Evolutionary conservation across 495 filamentous ascomycete species (phyloP), one percentile per base, ranked within the genome.

Genomic region (Penicillium cataractarum): DNA sequence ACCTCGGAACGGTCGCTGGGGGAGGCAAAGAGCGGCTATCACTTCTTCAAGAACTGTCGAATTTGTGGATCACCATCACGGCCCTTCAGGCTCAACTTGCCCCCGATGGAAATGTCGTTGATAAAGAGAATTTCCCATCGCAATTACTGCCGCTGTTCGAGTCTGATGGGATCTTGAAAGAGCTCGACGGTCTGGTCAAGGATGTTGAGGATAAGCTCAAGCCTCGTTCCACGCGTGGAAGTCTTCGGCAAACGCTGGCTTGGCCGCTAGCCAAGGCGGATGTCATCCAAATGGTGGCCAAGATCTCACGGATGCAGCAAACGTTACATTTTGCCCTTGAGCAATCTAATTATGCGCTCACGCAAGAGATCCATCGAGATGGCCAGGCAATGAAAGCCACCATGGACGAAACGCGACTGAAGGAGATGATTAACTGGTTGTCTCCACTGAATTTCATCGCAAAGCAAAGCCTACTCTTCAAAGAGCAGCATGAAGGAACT

Each of bases 51-150:
- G 55, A 57, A 24, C 8, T 57, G 55, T 44, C 55, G 15, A 44
- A 44, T 24, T 57, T 57, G 55, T 57, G 55, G 55, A 57, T 57
- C 37, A 57, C 55, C 5, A 57, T 57, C 17, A 57, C 55, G 4
- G 55, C 55, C n/a, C 35, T 57, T 6, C 55, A 57, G 26, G 55
- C 55, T 17, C 55, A 46, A 46, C 24, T 57, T 13, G 55, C 55
- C 27, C 55, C 55, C 2, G 55, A 57, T 57, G 55, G 55, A 31
- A 32, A 46, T 10, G 37, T 57, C n/a, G 8, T 57, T 12, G 55
- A 57, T 17, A 31, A 57, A 22, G 55, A 42, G 7, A 15, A 57
- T 13, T 57, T 57, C 9, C 55, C 55, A n/a, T 39, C 55, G 19
- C 55, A 57, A 15, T 21, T 57, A 29, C 15, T 29, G 10, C 13